Conservation (phyloP, 1,139 yeast species). For the Pichia sp. region DNA sequence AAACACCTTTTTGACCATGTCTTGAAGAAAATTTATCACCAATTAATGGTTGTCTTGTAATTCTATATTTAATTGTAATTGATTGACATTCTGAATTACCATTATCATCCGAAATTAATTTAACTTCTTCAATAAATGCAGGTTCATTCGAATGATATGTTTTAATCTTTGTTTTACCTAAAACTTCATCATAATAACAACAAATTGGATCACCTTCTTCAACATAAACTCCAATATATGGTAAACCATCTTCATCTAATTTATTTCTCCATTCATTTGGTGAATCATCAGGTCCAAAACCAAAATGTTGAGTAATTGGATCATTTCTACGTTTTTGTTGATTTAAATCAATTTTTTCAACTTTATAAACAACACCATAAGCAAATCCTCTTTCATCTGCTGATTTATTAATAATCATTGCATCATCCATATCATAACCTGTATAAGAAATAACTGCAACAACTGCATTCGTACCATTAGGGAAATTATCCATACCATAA, state of each 20-base stretch:
- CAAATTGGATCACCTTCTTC: slow-evolving; percentile 95
- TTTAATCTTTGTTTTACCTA: slow-evolving; percentile 86
- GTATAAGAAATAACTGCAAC: slow-evolving; percentile 98
- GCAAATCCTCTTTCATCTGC: slow-evolving; percentile 98
- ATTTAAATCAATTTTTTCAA: slow-evolving; percentile 80
- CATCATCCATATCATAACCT: slow-evolving; percentile 99
- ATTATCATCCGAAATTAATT: slow-evolving; percentile 76
- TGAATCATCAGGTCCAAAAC: slow-evolving; percentile 90
- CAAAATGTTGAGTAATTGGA: slow-evolving; percentile 90
- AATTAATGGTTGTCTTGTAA: slow-evolving; percentile 87
- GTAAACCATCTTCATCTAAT: slow-evolving; percentile 90
- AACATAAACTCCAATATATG: slow-evolving; percentile 78
- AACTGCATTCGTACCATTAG: slow-evolving; percentile 97
- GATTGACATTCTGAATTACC: slow-evolving; percentile 78
- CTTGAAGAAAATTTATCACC: slow-evolving; percentile 98
- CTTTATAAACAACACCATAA: slow-evolving; percentile 93
- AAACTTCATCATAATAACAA: slow-evolving; percentile 86
- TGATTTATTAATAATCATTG: slow-evolving; percentile 95
- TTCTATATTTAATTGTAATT: slow-evolving; percentile 81
- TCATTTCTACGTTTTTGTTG: slow-evolving; percentile 84
- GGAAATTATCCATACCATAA: slow-evolving; percentile 97
- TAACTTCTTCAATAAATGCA: slow-evolving; percentile 92
- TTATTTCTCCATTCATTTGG: slow-evolving; percentile 85
- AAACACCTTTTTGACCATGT: slow-evolving; percentile 99
- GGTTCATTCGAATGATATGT: slow-evolving; percentile 93